phyloP scores from a whole-genome alignment of 768 basidiomycete genomes.

The Mrakia gelida region DNA sequence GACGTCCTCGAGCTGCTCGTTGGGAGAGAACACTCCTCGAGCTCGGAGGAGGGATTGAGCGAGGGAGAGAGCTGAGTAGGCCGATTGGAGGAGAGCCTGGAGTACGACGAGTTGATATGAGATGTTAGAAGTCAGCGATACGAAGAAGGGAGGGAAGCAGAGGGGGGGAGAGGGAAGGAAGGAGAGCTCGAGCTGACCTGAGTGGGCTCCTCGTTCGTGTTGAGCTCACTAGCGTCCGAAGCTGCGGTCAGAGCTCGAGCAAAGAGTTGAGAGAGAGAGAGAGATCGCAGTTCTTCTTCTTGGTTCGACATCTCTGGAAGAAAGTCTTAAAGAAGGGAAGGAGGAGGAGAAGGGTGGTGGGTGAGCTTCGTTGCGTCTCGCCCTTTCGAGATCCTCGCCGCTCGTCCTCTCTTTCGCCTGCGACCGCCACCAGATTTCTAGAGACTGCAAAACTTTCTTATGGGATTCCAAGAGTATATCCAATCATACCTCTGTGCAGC shows the following conservation, averaged over 20 bases:
- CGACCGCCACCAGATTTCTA: too few relatives aligned
- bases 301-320: neutral
- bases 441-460: too few relatives aligned
- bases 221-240: constrained; percentile 12
- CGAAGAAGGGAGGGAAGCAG: neutral
- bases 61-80: constrained; percentile 13
- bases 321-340: neutral
- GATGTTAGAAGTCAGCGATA: neutral
- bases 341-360: neutral
- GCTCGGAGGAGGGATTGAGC: constrained; percentile 26
- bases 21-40: constrained; percentile 45
- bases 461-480: too few relatives aligned
- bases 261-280: constrained; percentile 31
- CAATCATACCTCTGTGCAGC: too few relatives aligned
- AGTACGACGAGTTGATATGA: neutral
- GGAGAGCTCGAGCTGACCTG: constrained; percentile 19
- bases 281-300: constrained; percentile 8
- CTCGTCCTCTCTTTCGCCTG: too few relatives aligned
- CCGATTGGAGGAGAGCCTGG: constrained; percentile 9
- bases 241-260: constrained; percentile 15
- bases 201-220: constrained; percentile 19
- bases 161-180: neutral
- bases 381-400: too few relatives aligned
- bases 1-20: constrained; percentile 43
- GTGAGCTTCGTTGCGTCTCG: too few relatives aligned